These are phyloP conservation scores for Lachnellula subtilissima DNA, from an alignment of 2,329 filamentous ascomycete genomes.

Conservation along the genomic window DNA sequence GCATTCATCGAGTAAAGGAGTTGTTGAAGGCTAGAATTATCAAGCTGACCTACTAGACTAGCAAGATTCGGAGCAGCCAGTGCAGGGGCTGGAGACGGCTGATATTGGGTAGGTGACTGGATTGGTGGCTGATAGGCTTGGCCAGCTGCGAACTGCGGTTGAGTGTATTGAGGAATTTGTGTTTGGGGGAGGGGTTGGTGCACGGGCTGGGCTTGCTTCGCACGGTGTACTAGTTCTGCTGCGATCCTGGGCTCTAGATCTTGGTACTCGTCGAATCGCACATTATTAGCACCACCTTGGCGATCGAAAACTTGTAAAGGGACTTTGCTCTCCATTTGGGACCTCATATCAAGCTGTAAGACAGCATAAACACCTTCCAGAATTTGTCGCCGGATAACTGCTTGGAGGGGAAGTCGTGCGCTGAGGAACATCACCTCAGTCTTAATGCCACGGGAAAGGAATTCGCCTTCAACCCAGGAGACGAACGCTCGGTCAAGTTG, in stretches of 20 bases:
- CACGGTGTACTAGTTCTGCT: slow-evolving; percentile 72
- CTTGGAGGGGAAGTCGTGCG: slow-evolving; percentile 68
- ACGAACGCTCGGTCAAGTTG: slow-evolving; percentile 77
- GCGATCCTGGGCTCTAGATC: slow-evolving; percentile 74
- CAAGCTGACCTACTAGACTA: slow-evolving; percentile 61
- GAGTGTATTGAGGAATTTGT: slow-evolving; percentile 29
- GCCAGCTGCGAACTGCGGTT: slow-evolving; percentile 33
- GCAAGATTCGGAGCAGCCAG: slow-evolving; percentile 48
- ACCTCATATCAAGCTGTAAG: slow-evolving; percentile 65
- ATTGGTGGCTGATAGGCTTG: slow-evolving; percentile 34
- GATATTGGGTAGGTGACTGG: slow-evolving; percentile 31
- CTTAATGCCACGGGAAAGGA: slow-evolving; percentile 65
- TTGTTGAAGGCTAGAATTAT: slow-evolving; percentile 65
- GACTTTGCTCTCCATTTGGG: slow-evolving; percentile 69
- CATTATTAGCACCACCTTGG: slow-evolving; percentile 64
- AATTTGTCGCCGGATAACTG: slow-evolving; percentile 79
- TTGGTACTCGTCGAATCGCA: slow-evolving; percentile 83
- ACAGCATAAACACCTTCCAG: slow-evolving; percentile 85
- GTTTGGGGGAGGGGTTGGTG: slow-evolving; percentile 33
- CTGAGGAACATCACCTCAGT: slow-evolving; percentile 77
- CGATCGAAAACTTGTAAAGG: slow-evolving; percentile 83
- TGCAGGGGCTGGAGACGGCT: slow-evolving; percentile 31
- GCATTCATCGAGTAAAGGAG: slow-evolving; percentile 55
- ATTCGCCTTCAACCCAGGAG: slow-evolving; percentile 72
- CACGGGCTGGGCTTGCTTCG: slow-evolving; percentile 47